Evolutionary conservation across 169 alveolate species (phyloP), one percentile per base, ranked within the genome.

Genomic region (Eimeria maxima): DNA sequence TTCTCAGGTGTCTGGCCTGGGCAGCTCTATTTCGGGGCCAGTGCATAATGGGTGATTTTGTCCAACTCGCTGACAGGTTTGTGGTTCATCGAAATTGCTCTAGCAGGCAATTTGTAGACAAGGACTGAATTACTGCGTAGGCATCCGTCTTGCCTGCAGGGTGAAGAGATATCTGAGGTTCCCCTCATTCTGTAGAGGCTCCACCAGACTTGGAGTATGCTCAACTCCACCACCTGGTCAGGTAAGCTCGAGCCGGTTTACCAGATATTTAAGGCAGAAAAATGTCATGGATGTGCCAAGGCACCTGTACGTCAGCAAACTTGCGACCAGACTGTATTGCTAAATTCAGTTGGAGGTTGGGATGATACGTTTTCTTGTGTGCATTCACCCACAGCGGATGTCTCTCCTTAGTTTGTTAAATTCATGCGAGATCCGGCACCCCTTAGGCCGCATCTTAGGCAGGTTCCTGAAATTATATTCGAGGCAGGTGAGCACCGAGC

Each of bases 151-250:
- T 53, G 93, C 38, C 57, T 38, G 27, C 60, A 86, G 93, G 93
- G 57, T 60, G 44, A 86, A 86, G 60, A 86, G 93, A 80, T 22
- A 86, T 45, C 80, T 86, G 4, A 78, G 93, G 27, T 86, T 86
- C 93, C 93, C 93, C 14, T 86, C 78, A 47, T 86, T 86, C 44
- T 57, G 93, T 60, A 86, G 93, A 86, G 93, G 93, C 60, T 86
- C 93, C 69, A 86, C 78, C 38, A 55, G 78, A 27, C 80, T 86
- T 20, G 93, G 81, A 45, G 63, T 86, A 33, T 86, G 93, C 78
- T 53, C 93, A 24, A 60, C 67, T 57, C 93, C 93, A 22, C 93
- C 93, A 60, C 78, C 93, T 57, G 93, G 78, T 20, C 78, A 86
- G 55, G 93, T 86, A 5, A 60, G 93, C 80, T 14, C 10, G 22